These are phyloP conservation scores for Arabidopsis arenosa DNA, from an alignment of 345 rosid genomes.

Conservation along the genomic window DNA sequence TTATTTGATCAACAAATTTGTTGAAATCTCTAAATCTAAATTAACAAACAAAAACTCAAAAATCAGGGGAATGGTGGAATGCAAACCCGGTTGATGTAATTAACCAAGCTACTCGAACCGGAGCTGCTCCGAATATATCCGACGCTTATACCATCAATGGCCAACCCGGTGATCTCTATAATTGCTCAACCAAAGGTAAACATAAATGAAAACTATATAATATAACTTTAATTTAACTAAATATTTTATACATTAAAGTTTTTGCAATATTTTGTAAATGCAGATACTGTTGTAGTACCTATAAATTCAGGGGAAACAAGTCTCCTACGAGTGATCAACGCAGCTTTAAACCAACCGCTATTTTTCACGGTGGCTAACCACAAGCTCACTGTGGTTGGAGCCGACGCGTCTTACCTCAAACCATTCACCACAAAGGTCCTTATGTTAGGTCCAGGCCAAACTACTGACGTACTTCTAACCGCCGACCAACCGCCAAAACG, in stretches of 20 bases:
- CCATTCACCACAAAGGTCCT: conserved; percentile 81
- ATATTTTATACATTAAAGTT: not conserved
- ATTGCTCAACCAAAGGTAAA: conserved; percentile 79
- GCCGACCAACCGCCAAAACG: conserved; percentile 73
- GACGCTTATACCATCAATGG: conserved; percentile 92
- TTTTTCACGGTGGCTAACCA: conserved; percentile 89
- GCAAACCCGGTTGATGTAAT: conserved; percentile 81
- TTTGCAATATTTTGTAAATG: conserved; percentile 17
- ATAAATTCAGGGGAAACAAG: conserved; percentile 73
- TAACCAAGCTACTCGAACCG: conserved; percentile 68
- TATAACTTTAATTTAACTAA: not conserved
- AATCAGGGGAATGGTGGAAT: conserved; percentile 95
- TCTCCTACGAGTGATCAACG: conserved; percentile 81
- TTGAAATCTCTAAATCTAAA: not conserved
- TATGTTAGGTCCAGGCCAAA: conserved; percentile 93
- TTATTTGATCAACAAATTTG: not conserved
- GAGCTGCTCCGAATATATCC: conserved; percentile 74
- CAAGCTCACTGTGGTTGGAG: conserved; percentile 82
- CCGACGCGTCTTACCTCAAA: conserved; percentile 82
- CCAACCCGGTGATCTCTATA: conserved; percentile 93
- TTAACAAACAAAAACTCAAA: not conserved
- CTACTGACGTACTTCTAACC: conserved; percentile 80
- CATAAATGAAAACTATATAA: not conserved
- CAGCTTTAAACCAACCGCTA: conserved; percentile 83
- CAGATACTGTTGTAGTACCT: conserved; percentile 78